These are phyloP conservation scores for Mollisiaceae sp. DNA, from an alignment of 2,329 filamentous ascomycete genomes.

Conservation along the genomic window DNA sequence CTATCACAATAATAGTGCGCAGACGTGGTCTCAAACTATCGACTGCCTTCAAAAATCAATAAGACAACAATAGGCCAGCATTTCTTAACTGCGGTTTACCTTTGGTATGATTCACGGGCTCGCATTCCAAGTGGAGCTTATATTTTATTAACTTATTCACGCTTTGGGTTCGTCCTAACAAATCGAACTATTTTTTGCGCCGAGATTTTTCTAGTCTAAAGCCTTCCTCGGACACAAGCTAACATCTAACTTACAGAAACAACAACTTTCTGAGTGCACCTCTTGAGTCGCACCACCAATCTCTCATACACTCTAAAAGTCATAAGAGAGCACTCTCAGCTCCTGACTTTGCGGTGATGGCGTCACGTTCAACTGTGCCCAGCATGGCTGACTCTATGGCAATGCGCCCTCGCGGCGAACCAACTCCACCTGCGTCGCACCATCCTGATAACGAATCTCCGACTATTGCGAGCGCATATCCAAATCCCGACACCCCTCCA, in stretches of 20 bases:
- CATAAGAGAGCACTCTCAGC: slow-evolving; percentile 37
- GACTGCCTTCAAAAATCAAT: too few relatives aligned
- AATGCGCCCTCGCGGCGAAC: slow-evolving; percentile 32
- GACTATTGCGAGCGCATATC: slow-evolving; percentile 20
- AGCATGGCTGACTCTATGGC: slow-evolving; percentile 21
- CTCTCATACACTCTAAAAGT: slow-evolving; percentile 18
- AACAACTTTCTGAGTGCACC: slow-evolving; percentile 31
- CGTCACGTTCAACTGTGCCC: slow-evolving; percentile 15
- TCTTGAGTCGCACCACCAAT: slow-evolving; percentile 27
- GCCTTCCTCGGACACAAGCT: slow-evolving; percentile 6
- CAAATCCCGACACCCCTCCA: slow-evolving; percentile 35
- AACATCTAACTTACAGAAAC: slow-evolving; percentile 22
- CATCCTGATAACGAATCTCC: slow-evolving; percentile 36
- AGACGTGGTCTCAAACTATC: too few relatives aligned
- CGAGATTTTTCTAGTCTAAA: not conserved
- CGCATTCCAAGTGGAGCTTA: too few relatives aligned
- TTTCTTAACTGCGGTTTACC: too few relatives aligned
- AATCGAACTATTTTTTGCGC: not conserved
- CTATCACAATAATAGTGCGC: too few relatives aligned
- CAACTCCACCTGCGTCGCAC: slow-evolving; percentile 39
- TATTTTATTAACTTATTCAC: not conserved
- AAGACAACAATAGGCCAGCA: too few relatives aligned
- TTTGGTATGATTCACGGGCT: not conserved
- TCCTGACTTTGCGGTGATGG: slow-evolving; percentile 28
- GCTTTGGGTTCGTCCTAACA: not conserved